Base-by-base conservation (phyloP, 23 red algal species). In the Gracilaria domingensis region DNA sequence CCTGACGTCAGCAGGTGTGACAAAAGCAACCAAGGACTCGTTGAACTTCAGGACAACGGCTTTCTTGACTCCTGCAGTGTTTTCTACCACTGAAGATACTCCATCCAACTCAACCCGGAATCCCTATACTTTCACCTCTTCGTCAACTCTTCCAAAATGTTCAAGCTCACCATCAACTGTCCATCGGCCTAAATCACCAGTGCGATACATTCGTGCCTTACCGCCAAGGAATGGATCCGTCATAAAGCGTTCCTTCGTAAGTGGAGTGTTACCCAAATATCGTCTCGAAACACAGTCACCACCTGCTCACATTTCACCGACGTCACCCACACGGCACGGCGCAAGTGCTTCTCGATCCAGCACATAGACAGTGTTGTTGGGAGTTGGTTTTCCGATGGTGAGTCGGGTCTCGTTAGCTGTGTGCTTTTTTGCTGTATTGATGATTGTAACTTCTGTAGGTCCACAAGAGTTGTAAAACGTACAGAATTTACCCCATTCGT, bases 401-500 rank as follows among this genome's bases (percentile, higher is more conserved):
- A 85, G 59, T 2, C n/a, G 42, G 1, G 81, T 26, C 28, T 65
- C 56, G 20, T 17, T 21, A 71, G 21, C 5, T 20, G 33, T 49
- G 59, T 39, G 37, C 21, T 25, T 65, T 23, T 85, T 85, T n/a
- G 81, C 81, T 21, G 81, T 85, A 56, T 85, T 85, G 60, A 85
- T 61, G 47, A 85, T 85, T 32, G 81, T 85, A 54, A 70, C 61
- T 61, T 85, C 81, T 3, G 81, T 70, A 5, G 81, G 81, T 42
- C 81, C 81, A 35, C 58, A 85, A 9, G 81, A 85, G 12, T 85
- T 85, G 81, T 85, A 85, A 70, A 85, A 85, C 8, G 81, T 70
- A 42, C 33, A 65, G 34, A 85, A 85, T 59, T 85, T 4, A 30
- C 81, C 40, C 81, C 81, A 85, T 39, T 54, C 56, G 9, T 65